Evolutionary conservation across 768 basidiomycete species (phyloP).

Genomic region (Fibroporia radiculosa): DNA sequence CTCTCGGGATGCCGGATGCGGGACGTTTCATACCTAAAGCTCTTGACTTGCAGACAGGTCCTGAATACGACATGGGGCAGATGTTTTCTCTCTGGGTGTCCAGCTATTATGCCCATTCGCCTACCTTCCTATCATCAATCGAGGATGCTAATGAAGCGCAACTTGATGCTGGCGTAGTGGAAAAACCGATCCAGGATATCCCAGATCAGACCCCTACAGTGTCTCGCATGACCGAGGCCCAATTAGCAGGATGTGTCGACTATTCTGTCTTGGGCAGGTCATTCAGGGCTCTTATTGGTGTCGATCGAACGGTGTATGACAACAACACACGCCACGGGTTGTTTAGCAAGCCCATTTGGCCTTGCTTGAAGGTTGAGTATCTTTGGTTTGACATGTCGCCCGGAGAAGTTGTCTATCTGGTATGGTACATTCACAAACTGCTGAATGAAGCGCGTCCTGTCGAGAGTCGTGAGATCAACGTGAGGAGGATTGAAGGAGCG

Average conservation of each 20-base stretch:
- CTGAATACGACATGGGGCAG: constrained; percentile 6
- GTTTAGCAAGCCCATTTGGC: neutral
- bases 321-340: neutral
- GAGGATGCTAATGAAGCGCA: neutral
- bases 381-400: constrained; percentile 6
- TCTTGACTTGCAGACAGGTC: too few species aligned
- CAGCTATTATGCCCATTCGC: constrained; percentile 2
- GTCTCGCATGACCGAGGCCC: neutral
- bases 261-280: neutral
- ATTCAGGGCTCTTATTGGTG: neutral
- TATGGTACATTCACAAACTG: neutral
- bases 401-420: neutral
- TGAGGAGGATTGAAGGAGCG: neutral
- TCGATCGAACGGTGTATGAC: neutral
- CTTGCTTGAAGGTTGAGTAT: neutral
- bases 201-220: neutral
- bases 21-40: too few species aligned
- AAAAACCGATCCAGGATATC: neutral
- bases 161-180: neutral
- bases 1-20: neutral
- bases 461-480: neutral
- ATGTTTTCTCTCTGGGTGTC: constrained; percentile 2
- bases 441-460: neutral
- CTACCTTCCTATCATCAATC: neutral
- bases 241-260: neutral